These are phyloP conservation scores for Cicer arietinum DNA, from an alignment of 306 rosid species.

Conservation along the genomic window DNA sequence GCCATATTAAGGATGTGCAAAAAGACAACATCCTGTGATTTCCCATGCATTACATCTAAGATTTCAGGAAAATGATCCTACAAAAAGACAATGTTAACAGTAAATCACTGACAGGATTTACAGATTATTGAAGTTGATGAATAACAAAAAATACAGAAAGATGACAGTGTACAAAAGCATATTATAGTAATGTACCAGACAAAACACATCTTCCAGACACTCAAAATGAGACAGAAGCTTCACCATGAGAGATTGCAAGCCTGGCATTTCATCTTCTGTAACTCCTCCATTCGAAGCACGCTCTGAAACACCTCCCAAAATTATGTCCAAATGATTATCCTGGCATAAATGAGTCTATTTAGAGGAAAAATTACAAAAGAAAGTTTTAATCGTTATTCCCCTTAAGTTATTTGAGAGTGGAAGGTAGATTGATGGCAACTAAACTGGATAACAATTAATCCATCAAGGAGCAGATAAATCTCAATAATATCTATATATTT, in stretches of 20 bases:
- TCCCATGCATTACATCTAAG: constrained; percentile 74
- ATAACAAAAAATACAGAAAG: constrained; percentile 10
- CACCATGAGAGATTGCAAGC: constrained; percentile 86
- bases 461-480: constrained; percentile 29
- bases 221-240: constrained; percentile 76
- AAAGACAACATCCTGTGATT: constrained; percentile 63
- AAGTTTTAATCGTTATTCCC: constrained; percentile 14
- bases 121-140: constrained; percentile 4
- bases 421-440: constrained; percentile 7
- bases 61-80: constrained; percentile 82
- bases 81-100: constrained; percentile 41
- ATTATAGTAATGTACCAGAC: constrained; percentile 62
- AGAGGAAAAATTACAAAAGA: constrained; percentile 37
- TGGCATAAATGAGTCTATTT: constrained; percentile 51
- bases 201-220: constrained; percentile 66
- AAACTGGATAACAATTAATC: constrained; percentile 22
- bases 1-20: constrained; percentile 81
- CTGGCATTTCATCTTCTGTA: constrained; percentile 65
- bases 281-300: constrained; percentile 56
- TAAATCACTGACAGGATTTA: constrained; percentile 33
- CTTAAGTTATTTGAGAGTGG: constrained; percentile 10
- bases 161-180: constrained; percentile 6
- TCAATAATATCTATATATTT: constrained; percentile 27
- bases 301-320: constrained; percentile 75
- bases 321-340: constrained; percentile 67